Evolutionary conservation across 176 grass and related monocot genomes (phyloP).

Genomic region (Oryza glumipatula): DNA sequence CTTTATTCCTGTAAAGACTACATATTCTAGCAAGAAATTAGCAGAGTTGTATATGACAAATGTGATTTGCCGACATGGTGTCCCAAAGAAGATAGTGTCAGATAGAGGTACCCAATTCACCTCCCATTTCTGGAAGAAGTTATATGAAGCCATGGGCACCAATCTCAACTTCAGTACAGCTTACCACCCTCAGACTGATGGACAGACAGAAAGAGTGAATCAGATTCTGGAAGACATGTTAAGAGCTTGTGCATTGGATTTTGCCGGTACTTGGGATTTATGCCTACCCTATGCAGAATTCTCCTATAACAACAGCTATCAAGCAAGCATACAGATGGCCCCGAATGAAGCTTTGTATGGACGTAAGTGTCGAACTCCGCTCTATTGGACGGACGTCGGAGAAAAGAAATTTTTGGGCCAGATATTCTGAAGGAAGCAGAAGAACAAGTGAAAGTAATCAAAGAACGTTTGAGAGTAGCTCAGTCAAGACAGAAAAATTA

Average conservation of each 20-base stretch:
- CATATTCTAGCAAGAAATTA: not conserved
- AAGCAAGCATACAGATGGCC: too few relatives aligned
- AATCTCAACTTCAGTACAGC: not conserved
- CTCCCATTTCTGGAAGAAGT: not conserved
- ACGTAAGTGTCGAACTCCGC: too few relatives aligned
- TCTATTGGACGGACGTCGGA: too few relatives aligned
- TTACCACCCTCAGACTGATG: conserved; percentile 3
- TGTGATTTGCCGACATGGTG: not conserved
- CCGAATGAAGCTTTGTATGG: too few relatives aligned
- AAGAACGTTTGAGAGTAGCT: too few relatives aligned
- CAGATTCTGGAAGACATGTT: conserved; percentile 17
- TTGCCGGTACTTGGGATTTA: not conserved
- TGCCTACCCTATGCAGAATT: not conserved
- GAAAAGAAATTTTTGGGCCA: too few relatives aligned
- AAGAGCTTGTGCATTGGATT: not conserved
- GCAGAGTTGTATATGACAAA: not conserved
- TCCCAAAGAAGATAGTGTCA: not conserved
- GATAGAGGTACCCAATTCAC: not conserved
- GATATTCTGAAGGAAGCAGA: too few relatives aligned
- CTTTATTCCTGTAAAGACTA: too few relatives aligned
- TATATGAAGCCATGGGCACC: not conserved
- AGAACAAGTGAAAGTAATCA: too few relatives aligned
- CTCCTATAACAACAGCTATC: too few relatives aligned
- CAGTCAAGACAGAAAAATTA: too few relatives aligned
- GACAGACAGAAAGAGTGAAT: not conserved